These are phyloP conservation scores for Pholiota conissans DNA, from an alignment of 768 basidiomycete genomes.

Conservation along the genomic window DNA sequence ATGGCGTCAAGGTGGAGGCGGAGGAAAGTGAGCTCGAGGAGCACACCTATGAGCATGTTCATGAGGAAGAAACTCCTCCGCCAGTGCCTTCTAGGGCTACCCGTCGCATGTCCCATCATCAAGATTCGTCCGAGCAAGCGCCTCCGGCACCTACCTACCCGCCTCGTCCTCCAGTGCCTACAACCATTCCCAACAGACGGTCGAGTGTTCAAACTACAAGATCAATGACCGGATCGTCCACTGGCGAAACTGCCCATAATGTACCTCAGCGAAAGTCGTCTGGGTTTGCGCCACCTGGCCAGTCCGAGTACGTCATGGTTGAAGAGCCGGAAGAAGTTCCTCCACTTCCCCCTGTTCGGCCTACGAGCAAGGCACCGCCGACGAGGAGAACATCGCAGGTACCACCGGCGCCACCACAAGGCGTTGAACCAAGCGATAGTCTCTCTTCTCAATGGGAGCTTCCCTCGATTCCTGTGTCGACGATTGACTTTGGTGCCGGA, in stretches of 20 bases:
- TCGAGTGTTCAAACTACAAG: slow-evolving; percentile 35
- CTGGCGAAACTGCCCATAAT: slow-evolving; percentile 17
- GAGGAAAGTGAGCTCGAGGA: slow-evolving; percentile 78
- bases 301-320: slow-evolving; percentile 64
- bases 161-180: slow-evolving; percentile 51
- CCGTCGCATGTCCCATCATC: slow-evolving; percentile 27
- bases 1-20: slow-evolving; percentile 63
- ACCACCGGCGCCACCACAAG: slow-evolving; percentile 21
- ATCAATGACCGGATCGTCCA: slow-evolving; percentile 39
- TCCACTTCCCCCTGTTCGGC: slow-evolving; percentile 50
- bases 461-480: slow-evolving; percentile 55
- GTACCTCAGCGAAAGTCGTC: slow-evolving; percentile 23
- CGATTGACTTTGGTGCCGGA: slow-evolving; percentile 50
- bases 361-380: slow-evolving; percentile 40
- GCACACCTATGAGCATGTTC: slow-evolving; percentile 55
- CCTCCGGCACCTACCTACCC: slow-evolving; percentile 31
- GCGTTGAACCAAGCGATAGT: slow-evolving; percentile 33
- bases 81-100: slow-evolving; percentile 52
- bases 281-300: slow-evolving; percentile 23
- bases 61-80: slow-evolving; percentile 41
- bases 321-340: slow-evolving; percentile 48
- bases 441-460: slow-evolving; percentile 64
- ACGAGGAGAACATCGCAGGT: slow-evolving; percentile 32
- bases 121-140: slow-evolving; percentile 18
- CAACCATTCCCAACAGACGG: slow-evolving; percentile 36